phyloP scores from a whole-genome alignment of 2,329 filamentous ascomycete genomes.

The Emmonsia crescens region DNA sequence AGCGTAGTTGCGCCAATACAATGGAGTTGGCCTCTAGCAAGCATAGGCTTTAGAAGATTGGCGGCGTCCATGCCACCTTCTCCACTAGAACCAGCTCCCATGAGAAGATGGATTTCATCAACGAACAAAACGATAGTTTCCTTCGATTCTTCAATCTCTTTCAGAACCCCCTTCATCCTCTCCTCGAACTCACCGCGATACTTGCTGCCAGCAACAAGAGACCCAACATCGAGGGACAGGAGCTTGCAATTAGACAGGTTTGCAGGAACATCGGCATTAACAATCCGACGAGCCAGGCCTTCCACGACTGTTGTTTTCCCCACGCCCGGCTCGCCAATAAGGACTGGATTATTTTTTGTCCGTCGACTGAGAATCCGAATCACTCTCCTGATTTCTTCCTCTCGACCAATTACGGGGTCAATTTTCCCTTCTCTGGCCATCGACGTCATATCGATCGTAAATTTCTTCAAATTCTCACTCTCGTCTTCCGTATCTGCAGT shows the following conservation, averaged over 20 bases:
- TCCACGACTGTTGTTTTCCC: constrained; percentile 98
- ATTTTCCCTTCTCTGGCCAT: constrained; percentile 96
- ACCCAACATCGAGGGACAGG: constrained; percentile 88
- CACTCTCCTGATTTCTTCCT: constrained; percentile 88
- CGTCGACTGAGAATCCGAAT: constrained; percentile 83
- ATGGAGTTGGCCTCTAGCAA: constrained; percentile 90
- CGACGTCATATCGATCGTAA: constrained; percentile 96
- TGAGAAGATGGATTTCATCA: constrained; percentile 95
- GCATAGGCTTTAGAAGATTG: constrained; percentile 95
- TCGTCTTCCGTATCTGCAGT: constrained; percentile 86
- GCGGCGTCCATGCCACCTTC: constrained; percentile 98
- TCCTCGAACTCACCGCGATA: constrained; percentile 98
- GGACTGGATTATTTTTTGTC: constrained; percentile 97
- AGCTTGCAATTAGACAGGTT: constrained; percentile 90
- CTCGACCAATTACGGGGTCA: constrained; percentile 90
- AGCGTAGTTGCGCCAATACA: constrained; percentile 96
- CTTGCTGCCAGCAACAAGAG: constrained; percentile 92
- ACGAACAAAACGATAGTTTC: constrained; percentile 98
- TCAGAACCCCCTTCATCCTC: constrained; percentile 96
- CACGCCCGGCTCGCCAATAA: constrained; percentile 96
- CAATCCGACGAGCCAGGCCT: constrained; percentile 86
- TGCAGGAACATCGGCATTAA: constrained; percentile 92
- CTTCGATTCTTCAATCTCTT: constrained; percentile 88
- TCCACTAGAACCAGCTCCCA: constrained; percentile 89
- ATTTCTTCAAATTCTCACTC: constrained; percentile 92